Conservation (phyloP, 768 basidiomycete species). For the Kwoniella dendrophila region DNA sequence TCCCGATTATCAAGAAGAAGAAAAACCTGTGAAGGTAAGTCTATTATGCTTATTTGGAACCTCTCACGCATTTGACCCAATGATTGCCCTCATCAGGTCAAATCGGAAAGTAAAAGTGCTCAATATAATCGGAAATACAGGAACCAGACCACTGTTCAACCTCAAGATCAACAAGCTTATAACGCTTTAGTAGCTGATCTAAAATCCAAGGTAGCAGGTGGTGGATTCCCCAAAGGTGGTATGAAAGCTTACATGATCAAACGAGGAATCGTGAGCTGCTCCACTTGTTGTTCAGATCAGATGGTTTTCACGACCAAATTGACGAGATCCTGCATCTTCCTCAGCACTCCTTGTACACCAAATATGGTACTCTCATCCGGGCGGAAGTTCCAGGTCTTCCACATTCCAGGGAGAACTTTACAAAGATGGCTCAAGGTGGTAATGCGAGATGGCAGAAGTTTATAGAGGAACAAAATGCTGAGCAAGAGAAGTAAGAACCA, state of each 20-base stretch:
- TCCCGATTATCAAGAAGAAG: neutral
- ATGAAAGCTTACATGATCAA: constrained; percentile 5
- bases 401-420: neutral
- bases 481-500: too few relatives aligned
- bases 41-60: neutral
- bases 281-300: too few relatives aligned
- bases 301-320: neutral
- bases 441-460: neutral
- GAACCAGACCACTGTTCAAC: constrained; percentile 3
- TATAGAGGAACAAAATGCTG: neutral
- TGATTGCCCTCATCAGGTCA: neutral
- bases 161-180: neutral
- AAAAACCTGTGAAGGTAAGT: neutral
- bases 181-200: neutral
- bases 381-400: neutral
- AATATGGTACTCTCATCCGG: neutral
- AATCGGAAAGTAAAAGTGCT: neutral
- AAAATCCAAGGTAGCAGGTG: neutral
- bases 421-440: neutral
- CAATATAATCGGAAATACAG: constrained; percentile 1
- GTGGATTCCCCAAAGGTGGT: constrained; percentile 6
- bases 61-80: neutral
- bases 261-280: constrained; percentile 2
- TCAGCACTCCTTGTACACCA: neutral
- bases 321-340: neutral